These are phyloP conservation scores for Penstemon eatonii DNA, from an alignment of 257 asterid species.

Conservation along the genomic window DNA sequence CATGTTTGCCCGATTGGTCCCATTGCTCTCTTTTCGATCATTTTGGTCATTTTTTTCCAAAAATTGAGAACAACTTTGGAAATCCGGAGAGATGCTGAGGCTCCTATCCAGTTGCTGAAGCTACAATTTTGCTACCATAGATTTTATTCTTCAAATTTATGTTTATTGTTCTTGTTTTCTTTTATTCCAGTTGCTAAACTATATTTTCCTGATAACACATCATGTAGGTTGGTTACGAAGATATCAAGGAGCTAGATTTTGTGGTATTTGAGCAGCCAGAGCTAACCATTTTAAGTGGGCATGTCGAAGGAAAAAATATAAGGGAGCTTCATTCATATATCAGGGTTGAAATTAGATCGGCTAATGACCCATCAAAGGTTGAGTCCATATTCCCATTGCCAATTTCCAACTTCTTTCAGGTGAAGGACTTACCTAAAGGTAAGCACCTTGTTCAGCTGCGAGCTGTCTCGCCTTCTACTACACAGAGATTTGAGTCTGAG, in stretches of 20 bases:
- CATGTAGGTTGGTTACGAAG: slow-evolving; percentile 66
- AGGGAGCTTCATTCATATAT: slow-evolving; percentile 67
- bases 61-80: no score
- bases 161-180: slow-evolving; percentile 7
- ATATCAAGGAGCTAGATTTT: slow-evolving; percentile 68
- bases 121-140: no score
- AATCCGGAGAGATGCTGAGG: no score
- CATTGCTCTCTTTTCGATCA: neutral
- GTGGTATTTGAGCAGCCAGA: slow-evolving; percentile 90
- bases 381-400: slow-evolving; percentile 87
- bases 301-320: slow-evolving; percentile 69
- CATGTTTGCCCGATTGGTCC: neutral
- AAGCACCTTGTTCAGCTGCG: slow-evolving; percentile 84
- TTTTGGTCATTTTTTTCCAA: no score
- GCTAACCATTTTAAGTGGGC: slow-evolving; percentile 79
- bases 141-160: neutral
- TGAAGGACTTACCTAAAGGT: slow-evolving; percentile 87
- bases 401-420: slow-evolving; percentile 85
- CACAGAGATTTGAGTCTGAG: slow-evolving; percentile 70
- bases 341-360: slow-evolving; percentile 75
- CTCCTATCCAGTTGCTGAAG: no score
- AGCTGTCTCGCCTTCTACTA: slow-evolving; percentile 52
- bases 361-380: slow-evolving; percentile 62
- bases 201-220: slow-evolving; percentile 27
- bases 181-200: slow-evolving; percentile 19